Base-by-base conservation (phyloP, 805 yeast species). In the Myxozyma melibiosi region DNA sequence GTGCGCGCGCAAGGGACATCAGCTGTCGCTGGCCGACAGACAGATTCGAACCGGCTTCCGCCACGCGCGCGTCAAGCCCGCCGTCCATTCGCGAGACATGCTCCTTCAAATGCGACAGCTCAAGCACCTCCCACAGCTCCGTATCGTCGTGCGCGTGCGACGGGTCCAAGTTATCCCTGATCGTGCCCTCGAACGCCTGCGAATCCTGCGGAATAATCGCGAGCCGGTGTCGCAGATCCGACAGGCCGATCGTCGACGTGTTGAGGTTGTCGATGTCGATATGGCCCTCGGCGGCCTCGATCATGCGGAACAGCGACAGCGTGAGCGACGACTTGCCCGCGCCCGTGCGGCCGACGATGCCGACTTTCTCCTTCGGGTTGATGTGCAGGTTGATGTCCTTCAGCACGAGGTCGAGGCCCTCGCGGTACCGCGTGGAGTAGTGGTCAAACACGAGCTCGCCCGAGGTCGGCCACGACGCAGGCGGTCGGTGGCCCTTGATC, bases 301-400 rank as follows among this genome's bases (percentile, higher is more conserved):
- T 88, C 44, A 90, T 82, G 65, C 97, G 76, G 78, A 88, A 90
- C 38, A 90, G 74, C 0, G 97, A 94, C 67, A 89, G 74, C 0
- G 96, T 86, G 67, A 90, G 77, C 1, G 96, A 85, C 0, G 94
- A 85, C 71, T 90, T 90, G 63, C 98, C 98, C 1, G 97, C 97
- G 62, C 98, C 98, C 0, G 98, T 91, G 70, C 98, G 81, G 25
- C 98, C 98, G 55, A 92, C 97, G 72, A 91, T 90, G 61, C 98
- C 98, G 68, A 91, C 78, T 71, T 92, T 92, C 70, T 92, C 97
- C 55, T 80, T 76, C 1, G 91, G 82, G 46, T 82, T 78, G 65
- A 92, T 82, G 11, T 79, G 73, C 24, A 92, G 68, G 56, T 75
- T 78, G 65, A 92, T 80, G 56, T 84, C 76, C 66, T 84, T 86